Conservation (phyloP, 176 grass and related monocot genomes). For the barley (Hordeum vulgare) region DNA sequence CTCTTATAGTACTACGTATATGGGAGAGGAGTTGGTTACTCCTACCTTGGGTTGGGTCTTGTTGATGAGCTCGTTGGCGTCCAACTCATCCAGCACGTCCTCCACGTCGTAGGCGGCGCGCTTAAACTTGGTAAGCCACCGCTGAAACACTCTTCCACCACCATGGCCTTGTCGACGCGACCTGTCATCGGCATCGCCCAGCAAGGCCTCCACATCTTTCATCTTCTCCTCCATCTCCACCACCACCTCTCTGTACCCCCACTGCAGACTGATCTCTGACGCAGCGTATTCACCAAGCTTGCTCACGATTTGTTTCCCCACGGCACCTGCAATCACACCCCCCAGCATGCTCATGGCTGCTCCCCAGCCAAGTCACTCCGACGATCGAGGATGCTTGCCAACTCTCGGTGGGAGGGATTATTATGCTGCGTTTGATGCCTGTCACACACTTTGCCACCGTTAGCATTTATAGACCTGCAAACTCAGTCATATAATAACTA, state of each 20-base stretch:
- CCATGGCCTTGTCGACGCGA: background rate
- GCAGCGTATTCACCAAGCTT: background rate
- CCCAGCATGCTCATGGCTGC: background rate
- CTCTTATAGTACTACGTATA: no score
- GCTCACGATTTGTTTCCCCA: background rate
- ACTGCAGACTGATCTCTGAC: background rate
- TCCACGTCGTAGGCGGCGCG: background rate
- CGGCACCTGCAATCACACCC: background rate
- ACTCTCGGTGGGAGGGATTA: no score
- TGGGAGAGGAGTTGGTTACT: no score
- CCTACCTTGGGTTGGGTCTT: background rate
- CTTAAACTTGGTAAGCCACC: background rate
- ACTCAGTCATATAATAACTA: no score
- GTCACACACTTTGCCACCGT: no score
- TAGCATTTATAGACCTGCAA: no score
- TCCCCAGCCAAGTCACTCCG: background rate
- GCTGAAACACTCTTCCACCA: background rate
- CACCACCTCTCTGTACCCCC: background rate
- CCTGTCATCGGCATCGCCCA: background rate
- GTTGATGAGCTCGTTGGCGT: background rate
- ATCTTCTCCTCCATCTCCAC: background rate
- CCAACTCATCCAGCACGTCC: background rate
- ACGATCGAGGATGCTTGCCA: no score
- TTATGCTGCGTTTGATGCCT: no score
- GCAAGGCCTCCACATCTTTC: background rate